Conservation (phyloP, 768 basidiomycete species). For the Trametes cinnabarina region DNA sequence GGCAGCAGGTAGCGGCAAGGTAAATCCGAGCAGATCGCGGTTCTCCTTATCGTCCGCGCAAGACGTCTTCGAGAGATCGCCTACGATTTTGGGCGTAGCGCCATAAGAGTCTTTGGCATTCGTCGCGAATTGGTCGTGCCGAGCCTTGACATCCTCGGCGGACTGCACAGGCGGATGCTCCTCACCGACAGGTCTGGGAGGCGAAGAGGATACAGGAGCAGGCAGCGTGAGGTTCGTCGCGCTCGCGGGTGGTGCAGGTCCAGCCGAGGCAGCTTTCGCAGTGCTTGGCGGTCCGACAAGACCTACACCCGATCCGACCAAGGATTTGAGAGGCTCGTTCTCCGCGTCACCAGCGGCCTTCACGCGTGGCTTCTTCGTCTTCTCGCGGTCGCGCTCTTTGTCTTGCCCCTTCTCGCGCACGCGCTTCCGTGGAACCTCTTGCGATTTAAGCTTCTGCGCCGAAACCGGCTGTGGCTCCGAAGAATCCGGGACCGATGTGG, state of each 20-base stretch:
- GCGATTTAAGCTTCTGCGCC: not conserved
- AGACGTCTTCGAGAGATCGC: not conserved
- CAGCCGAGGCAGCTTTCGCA: not conserved
- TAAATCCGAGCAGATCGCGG: not conserved
- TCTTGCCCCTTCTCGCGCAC: not conserved
- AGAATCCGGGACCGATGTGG: not conserved
- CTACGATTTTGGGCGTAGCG: not conserved
- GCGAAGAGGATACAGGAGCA: not conserved
- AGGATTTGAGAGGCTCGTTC: slow-evolving; percentile 6
- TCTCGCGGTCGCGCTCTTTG: not conserved
- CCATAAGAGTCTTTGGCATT: not conserved
- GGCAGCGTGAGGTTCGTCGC: slow-evolving; percentile 7
- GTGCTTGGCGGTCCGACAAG: not conserved
- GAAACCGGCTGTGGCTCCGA: too few species aligned
- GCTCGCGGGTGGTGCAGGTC: slow-evolving; percentile 3
- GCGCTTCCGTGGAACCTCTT: slow-evolving; percentile 1
- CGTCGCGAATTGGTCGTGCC: not conserved
- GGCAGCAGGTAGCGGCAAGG: slow-evolving; percentile 27
- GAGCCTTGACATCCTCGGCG: not conserved
- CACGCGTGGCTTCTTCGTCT: not conserved
- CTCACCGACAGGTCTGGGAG: not conserved
- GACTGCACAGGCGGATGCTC: not conserved
- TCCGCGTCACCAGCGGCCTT: slow-evolving; percentile 5
- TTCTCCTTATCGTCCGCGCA: not conserved
- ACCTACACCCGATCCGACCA: not conserved